Percentiles rank a stretch among this genome's conserved stretches.
Evolutionary conservation across 2,329 filamentous ascomycete species (phyloP).

Genomic region (Aureobasidium melanogenum): DNA sequence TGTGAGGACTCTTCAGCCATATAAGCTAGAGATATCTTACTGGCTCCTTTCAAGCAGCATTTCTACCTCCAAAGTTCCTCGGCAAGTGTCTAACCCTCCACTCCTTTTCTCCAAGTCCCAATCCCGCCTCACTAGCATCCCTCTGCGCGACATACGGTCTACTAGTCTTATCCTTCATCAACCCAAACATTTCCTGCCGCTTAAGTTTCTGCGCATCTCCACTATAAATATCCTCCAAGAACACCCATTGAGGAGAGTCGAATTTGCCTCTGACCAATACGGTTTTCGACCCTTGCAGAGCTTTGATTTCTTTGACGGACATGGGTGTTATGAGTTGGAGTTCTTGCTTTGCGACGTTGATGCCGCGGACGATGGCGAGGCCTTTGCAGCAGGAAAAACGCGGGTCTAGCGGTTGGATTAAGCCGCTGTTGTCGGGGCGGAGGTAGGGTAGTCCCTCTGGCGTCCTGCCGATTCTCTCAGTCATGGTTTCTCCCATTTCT

Average conservation of each 20-base stretch:
- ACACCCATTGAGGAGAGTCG: slow-evolving; percentile 61
- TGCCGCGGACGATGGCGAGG: slow-evolving; percentile 59
- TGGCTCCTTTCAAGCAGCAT: neutral
- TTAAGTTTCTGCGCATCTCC: slow-evolving; percentile 18
- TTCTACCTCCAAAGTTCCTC: neutral
- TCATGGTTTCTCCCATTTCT: slow-evolving; percentile 13
- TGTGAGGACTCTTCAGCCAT: no score
- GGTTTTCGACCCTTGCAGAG: slow-evolving; percentile 37
- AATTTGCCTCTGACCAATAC: slow-evolving; percentile 61
- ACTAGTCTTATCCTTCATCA: slow-evolving; percentile 23
- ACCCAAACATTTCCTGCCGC: slow-evolving; percentile 19
- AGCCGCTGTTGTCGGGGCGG: slow-evolving; percentile 42
- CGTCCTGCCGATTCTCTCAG: slow-evolving; percentile 28
- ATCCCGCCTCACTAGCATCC: neutral
- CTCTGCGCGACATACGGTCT: slow-evolving; percentile 11
- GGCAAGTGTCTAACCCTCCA: slow-evolving; percentile 13
- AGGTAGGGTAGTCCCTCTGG: slow-evolving; percentile 56
- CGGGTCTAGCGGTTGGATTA: slow-evolving; percentile 46
- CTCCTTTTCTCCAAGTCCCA: slow-evolving; percentile 11
- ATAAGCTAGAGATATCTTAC: neutral
- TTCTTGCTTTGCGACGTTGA: slow-evolving; percentile 46
- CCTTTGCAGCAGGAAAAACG: slow-evolving; percentile 51
- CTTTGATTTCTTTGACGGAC: slow-evolving; percentile 21
- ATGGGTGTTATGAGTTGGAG: slow-evolving; percentile 61
- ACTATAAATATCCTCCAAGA: slow-evolving; percentile 52